phyloP scores from a whole-genome alignment of 805 yeast genomes.

The Starmerella apis region DNA sequence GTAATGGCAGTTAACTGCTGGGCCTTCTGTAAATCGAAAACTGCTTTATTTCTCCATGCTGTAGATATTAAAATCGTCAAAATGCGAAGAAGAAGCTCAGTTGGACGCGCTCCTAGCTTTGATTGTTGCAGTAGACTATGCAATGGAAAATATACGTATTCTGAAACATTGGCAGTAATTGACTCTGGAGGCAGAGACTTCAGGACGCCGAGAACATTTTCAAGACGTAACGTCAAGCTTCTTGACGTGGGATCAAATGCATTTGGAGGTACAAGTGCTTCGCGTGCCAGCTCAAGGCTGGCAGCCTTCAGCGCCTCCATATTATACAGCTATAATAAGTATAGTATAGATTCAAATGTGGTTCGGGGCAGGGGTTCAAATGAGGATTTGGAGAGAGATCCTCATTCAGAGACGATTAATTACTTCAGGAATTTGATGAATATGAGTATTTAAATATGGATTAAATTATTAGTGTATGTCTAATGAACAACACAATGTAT shows the following conservation, averaged over 20 bases:
- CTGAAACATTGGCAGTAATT: constrained; percentile 35
- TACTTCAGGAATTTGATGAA: too few species aligned
- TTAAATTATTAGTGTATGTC: too few species aligned
- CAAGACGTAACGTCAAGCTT: constrained; percentile 1
- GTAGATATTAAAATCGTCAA: constrained; percentile 35
- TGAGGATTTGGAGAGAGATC: not conserved
- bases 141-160: constrained; percentile 53
- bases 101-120: constrained; percentile 37
- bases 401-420: too few species aligned
- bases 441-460: too few species aligned
- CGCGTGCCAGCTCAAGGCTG: constrained; percentile 20
- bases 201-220: not conserved
- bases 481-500: too few species aligned
- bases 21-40: constrained; percentile 22
- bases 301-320: constrained; percentile 19
- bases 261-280: constrained; percentile 19
- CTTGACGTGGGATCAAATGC: constrained; percentile 10
- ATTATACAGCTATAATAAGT: not conserved
- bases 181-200: not conserved
- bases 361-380: not conserved
- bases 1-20: constrained; percentile 25
- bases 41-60: constrained; percentile 16
- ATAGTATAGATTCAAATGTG: not conserved
- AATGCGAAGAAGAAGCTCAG: constrained; percentile 40
- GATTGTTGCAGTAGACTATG: constrained; percentile 43